phyloP scores from a whole-genome alignment of 345 rosid genomes.

The Linum usitatissimum region DNA sequence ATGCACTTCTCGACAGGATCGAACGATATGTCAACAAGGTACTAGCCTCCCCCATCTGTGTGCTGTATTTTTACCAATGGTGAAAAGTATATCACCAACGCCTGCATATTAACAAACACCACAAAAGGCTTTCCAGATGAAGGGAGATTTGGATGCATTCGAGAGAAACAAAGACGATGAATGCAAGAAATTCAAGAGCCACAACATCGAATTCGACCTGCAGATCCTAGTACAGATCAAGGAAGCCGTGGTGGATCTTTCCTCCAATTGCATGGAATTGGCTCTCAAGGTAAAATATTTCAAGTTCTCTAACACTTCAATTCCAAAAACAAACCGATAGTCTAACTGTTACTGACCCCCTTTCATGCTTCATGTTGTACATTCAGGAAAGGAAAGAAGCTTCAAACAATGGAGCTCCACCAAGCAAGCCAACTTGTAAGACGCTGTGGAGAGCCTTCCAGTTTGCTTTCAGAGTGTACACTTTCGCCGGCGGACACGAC shows the following conservation, averaged over 20 bases:
- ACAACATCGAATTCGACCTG: slow-evolving; percentile 65
- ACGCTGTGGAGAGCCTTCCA: slow-evolving; percentile 9
- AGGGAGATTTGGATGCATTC: slow-evolving; percentile 60
- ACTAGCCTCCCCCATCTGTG: not conserved
- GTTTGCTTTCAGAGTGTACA: slow-evolving; percentile 6
- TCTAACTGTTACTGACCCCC: too few relatives aligned
- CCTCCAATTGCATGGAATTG: slow-evolving; percentile 76
- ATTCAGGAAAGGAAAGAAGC: slow-evolving; percentile 2
- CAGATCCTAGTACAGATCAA: slow-evolving; percentile 51
- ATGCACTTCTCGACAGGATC: slow-evolving; percentile 57
- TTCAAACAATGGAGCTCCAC: not conserved
- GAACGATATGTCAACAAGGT: slow-evolving; percentile 83
- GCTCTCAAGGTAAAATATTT: slow-evolving; percentile 49
- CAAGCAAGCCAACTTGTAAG: not conserved
- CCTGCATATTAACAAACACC: not conserved
- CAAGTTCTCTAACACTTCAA: too few relatives aligned
- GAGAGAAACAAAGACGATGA: slow-evolving; percentile 84
- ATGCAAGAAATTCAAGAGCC: slow-evolving; percentile 57
- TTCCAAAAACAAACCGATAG: too few relatives aligned
- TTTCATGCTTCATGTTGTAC: too few relatives aligned
- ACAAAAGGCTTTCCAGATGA: slow-evolving; percentile 31
- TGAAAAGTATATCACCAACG: too few relatives aligned
- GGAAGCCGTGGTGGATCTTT: slow-evolving; percentile 81
- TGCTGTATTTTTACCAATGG: too few relatives aligned
- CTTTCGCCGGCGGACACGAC: slow-evolving; percentile 9